A percentile compares a stretch with the other conserved stretches of the same genome.
Conservation (phyloP, 306 rosid genomes). For the Benincasa hispida region DNA sequence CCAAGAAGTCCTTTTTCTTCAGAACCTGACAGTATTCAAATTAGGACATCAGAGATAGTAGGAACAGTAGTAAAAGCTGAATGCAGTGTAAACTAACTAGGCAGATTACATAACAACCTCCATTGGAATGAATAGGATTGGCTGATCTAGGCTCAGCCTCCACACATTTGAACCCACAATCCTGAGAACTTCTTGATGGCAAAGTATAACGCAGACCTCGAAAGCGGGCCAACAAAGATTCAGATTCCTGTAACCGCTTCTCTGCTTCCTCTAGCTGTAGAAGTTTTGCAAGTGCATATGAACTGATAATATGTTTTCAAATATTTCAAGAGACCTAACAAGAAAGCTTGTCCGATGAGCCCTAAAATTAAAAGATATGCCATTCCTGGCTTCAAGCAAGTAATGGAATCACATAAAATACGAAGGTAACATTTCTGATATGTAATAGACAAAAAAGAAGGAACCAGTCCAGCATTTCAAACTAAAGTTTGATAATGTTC, state of each 20-base stretch:
- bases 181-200: conserved; percentile 13
- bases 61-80: conserved; percentile 9
- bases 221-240: conserved; percentile 60
- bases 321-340: not conserved
- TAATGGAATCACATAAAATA: not conserved
- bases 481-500: too few relatives aligned
- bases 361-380: not conserved
- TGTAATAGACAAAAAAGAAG: not conserved
- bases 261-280: conserved; percentile 77
- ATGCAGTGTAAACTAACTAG: not conserved
- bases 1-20: conserved; percentile 20
- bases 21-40: conserved; percentile 15
- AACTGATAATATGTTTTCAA: conserved; percentile 1
- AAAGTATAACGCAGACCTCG: conserved; percentile 23
- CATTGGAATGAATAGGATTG: conserved; percentile 35
- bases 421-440: not conserved
- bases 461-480: not conserved
- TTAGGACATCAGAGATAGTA: conserved; percentile 43
- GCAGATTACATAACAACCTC: conserved; percentile 13
- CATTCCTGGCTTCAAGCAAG: not conserved
- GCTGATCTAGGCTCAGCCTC: conserved; percentile 40
- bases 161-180: conserved; percentile 24
- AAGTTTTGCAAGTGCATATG: conserved; percentile 11
- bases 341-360: not conserved
- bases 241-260: conserved; percentile 51